These are phyloP conservation scores for Primulina huaijiensis DNA, from an alignment of 257 asterid species.

Conservation along the genomic window DNA sequence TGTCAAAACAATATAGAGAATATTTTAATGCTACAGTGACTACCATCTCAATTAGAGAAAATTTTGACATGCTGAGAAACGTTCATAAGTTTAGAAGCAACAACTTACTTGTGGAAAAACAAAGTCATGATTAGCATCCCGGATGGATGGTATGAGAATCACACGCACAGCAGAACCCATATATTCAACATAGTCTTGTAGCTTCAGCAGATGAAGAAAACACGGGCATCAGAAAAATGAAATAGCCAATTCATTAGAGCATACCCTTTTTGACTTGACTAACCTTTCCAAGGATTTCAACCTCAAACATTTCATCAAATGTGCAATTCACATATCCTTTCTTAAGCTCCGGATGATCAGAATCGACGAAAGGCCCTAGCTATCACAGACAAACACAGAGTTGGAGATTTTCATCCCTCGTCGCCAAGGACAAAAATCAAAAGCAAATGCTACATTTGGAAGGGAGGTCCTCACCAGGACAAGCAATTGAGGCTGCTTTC, in stretches of 20 bases:
- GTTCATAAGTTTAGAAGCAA: constrained; percentile 15
- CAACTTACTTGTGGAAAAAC: constrained; percentile 84
- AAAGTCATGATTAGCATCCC: constrained; percentile 94
- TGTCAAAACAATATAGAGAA: constrained; percentile 38
- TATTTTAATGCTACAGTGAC: constrained; percentile 14
- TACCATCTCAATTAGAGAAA: constrained; percentile 16
- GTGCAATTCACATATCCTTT: constrained; percentile 62
- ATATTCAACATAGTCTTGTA: constrained; percentile 89
- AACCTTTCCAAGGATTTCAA: constrained; percentile 89
- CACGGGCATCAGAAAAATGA: constrained; percentile 16
- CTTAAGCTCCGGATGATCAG: constrained; percentile 82
- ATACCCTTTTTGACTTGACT: constrained; percentile 19
- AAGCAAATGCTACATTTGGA: constrained; percentile 13
- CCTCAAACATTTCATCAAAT: constrained; percentile 65
- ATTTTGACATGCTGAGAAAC: constrained; percentile 19
- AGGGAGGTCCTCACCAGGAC: constrained; percentile 53
- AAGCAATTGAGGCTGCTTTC: constrained; percentile 93
- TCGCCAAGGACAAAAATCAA: constrained; percentile 17
- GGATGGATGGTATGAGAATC: constrained; percentile 80
- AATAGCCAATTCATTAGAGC: constrained; percentile 18
- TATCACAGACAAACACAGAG: constrained; percentile 43
- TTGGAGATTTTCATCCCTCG: constrained; percentile 21
- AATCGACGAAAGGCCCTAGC: constrained; percentile 93
- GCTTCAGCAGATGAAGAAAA: constrained; percentile 42
- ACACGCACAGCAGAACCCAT: constrained; percentile 84